Conservation (phyloP, 2,329 filamentous ascomycete species). For the Penicillium sp. region DNA sequence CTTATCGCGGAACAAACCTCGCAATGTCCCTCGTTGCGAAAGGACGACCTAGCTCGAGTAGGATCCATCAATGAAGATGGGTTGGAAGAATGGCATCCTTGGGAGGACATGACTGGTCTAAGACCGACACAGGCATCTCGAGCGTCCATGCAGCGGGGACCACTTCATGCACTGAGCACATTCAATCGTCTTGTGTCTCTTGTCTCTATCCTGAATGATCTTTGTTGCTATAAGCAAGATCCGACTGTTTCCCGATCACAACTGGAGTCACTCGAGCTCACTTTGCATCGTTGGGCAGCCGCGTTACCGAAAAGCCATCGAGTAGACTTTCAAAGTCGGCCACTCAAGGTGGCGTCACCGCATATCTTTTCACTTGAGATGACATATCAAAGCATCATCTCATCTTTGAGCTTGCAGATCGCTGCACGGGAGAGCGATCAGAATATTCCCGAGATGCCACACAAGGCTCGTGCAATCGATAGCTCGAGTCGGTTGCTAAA, state of each 20-base stretch:
- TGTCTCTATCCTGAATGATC: slow-evolving; percentile 34
- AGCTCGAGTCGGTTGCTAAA: slow-evolving; percentile 37
- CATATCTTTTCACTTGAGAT: slow-evolving; percentile 38
- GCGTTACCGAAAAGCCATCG: slow-evolving; percentile 32
- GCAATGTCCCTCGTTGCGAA: slow-evolving; percentile 47
- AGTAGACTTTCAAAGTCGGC: slow-evolving; percentile 27
- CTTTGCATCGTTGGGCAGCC: slow-evolving; percentile 33
- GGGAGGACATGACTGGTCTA: slow-evolving; percentile 54
- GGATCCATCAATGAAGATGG: slow-evolving; percentile 63
- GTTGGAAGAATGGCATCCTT: slow-evolving; percentile 73
- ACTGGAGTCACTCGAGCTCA: slow-evolving; percentile 30
- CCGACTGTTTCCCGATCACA: slow-evolving; percentile 23
- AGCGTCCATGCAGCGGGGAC: slow-evolving; percentile 36
- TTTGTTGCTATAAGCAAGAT: slow-evolving; percentile 29
- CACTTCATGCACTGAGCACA: slow-evolving; percentile 51
- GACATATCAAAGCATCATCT: slow-evolving; percentile 32
- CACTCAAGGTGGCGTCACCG: slow-evolving; percentile 26
- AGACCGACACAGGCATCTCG: slow-evolving; percentile 25
- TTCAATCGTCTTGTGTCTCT: slow-evolving; percentile 53
- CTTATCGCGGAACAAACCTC: slow-evolving; percentile 50
- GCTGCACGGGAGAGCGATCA: slow-evolving; percentile 24
- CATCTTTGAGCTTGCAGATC: slow-evolving; percentile 27
- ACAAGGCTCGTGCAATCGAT: slow-evolving; percentile 31
- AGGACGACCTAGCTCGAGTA: slow-evolving; percentile 51
- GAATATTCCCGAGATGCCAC: slow-evolving; percentile 17